phyloP scores from a whole-genome alignment of 768 basidiomycete species.

The Xerocomellus amylosporus region DNA sequence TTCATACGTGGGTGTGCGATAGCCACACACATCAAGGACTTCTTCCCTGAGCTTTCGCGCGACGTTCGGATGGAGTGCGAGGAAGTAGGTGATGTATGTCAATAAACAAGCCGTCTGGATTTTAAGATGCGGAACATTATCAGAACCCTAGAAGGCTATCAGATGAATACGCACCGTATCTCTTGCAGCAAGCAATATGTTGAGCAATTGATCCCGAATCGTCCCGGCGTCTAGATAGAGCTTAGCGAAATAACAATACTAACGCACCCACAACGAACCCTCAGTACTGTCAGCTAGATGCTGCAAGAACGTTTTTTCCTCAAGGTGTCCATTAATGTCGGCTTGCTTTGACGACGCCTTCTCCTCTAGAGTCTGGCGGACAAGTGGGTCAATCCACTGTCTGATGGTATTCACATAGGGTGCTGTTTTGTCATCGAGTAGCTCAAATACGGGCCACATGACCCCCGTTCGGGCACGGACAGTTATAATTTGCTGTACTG shows the following conservation, averaged over 20 bases:
- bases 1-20: constrained; percentile 51
- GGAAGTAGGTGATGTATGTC: constrained; percentile 67
- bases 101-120: constrained; percentile 64
- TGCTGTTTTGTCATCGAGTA: constrained; percentile 37
- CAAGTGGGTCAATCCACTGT: constrained; percentile 59
- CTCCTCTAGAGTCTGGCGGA: constrained; percentile 48
- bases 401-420: constrained; percentile 36
- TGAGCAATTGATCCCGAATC: constrained; percentile 77
- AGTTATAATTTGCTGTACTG: constrained; percentile 36
- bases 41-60: constrained; percentile 54
- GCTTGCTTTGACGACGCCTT: constrained; percentile 39
- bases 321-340: constrained; percentile 38
- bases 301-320: constrained; percentile 63
- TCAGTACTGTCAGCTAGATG: constrained; percentile 65
- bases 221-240: constrained; percentile 50
- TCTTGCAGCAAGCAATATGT: constrained; percentile 70
- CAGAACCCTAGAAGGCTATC: not conserved
- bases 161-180: constrained; percentile 57
- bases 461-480: constrained; percentile 35
- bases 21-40: constrained; percentile 55
- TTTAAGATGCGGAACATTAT: not conserved
- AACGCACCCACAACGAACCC: constrained; percentile 37
- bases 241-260: constrained; percentile 3
- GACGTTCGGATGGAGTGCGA: constrained; percentile 63
- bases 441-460: constrained; percentile 44